Percentiles rank a stretch among this genome's conserved stretches.
phyloP scores from a whole-genome alignment of 108 stramenopile genomes.

The Nitzschia sp. region DNA sequence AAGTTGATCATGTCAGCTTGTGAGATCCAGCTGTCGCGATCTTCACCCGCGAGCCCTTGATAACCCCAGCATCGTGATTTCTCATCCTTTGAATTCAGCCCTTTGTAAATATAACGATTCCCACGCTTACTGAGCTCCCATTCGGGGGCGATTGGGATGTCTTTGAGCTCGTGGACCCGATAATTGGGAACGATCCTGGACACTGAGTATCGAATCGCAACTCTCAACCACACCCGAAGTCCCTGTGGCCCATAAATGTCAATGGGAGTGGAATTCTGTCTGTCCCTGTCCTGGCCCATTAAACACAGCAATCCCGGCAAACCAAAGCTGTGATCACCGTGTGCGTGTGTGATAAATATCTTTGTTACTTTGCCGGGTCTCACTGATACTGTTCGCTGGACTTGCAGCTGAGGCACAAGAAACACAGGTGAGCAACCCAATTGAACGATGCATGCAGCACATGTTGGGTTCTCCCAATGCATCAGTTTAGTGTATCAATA shows the following conservation, averaged over 20 bases:
- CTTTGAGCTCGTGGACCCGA: slow-evolving; percentile 93
- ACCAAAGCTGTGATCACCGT: slow-evolving; percentile 93
- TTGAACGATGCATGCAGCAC: background rate
- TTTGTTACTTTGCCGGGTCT: slow-evolving; percentile 78
- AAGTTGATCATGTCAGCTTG: slow-evolving; percentile 61
- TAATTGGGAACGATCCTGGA: slow-evolving; percentile 85
- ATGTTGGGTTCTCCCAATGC: background rate
- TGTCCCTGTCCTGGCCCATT: slow-evolving; percentile 81
- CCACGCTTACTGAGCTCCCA: slow-evolving; percentile 59
- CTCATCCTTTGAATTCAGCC: slow-evolving; percentile 24
- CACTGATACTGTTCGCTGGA: slow-evolving; percentile 70
- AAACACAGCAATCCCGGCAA: slow-evolving; percentile 92
- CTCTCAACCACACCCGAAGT: slow-evolving; percentile 82
- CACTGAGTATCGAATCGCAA: slow-evolving; percentile 86
- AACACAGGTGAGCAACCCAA: slow-evolving; percentile 2
- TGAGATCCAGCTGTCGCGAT: slow-evolving; percentile 73
- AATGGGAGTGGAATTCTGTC: slow-evolving; percentile 44
- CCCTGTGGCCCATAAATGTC: slow-evolving; percentile 97
- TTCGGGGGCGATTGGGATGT: slow-evolving; percentile 91
- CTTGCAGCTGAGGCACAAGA: slow-evolving; percentile 46
- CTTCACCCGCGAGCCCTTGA: slow-evolving; percentile 22
- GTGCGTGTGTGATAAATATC: slow-evolving; percentile 95
- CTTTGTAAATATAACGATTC: slow-evolving; percentile 54
- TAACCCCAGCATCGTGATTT: slow-evolving; percentile 13
- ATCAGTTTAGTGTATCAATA: slow-evolving; percentile 31